phyloP scores from a whole-genome alignment of 768 basidiomycete genomes.

The Lactarius pseudohatsudake region DNA sequence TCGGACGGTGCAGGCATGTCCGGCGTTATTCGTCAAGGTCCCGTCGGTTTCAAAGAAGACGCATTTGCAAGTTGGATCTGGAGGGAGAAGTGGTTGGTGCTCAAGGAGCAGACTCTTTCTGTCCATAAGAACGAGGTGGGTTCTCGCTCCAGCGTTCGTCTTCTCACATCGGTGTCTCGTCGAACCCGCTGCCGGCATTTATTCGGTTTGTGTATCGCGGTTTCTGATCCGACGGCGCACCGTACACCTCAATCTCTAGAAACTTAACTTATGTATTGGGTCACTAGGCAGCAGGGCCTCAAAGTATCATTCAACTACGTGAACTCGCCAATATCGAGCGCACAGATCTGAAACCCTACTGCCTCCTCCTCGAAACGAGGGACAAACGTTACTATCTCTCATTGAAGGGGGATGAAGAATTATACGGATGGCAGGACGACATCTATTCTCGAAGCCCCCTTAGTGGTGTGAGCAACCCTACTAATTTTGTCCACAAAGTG shows the following conservation, averaged over 20 bases:
- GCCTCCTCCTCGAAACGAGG: conserved; percentile 81
- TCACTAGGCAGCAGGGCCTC: conserved; percentile 51
- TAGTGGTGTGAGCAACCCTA: conserved; percentile 92
- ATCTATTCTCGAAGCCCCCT: conserved; percentile 89
- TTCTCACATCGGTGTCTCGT: background rate
- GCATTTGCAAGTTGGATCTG: conserved; percentile 91
- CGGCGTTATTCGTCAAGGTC: conserved; percentile 65
- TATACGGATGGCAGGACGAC: conserved; percentile 99
- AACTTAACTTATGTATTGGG: background rate
- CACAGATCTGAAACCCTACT: conserved; percentile 93
- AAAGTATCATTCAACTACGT: conserved; percentile 61
- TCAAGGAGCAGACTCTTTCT: conserved; percentile 74
- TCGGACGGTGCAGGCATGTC: conserved; percentile 38
- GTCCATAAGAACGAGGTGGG: conserved; percentile 93
- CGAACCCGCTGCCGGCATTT: background rate
- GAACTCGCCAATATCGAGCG: conserved; percentile 89
- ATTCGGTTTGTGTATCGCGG: background rate
- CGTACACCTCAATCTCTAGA: background rate
- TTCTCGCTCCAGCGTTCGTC: conserved; percentile 10
- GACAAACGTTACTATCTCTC: conserved; percentile 80
- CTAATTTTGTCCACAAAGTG: conserved; percentile 98
- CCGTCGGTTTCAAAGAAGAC: conserved; percentile 89
- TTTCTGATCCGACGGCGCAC: background rate
- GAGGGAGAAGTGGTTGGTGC: conserved; percentile 85
- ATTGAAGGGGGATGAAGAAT: conserved; percentile 90